phyloP scores from a whole-genome alignment of 1,284 basidiomycete species.

The Leccinum solheimii region DNA sequence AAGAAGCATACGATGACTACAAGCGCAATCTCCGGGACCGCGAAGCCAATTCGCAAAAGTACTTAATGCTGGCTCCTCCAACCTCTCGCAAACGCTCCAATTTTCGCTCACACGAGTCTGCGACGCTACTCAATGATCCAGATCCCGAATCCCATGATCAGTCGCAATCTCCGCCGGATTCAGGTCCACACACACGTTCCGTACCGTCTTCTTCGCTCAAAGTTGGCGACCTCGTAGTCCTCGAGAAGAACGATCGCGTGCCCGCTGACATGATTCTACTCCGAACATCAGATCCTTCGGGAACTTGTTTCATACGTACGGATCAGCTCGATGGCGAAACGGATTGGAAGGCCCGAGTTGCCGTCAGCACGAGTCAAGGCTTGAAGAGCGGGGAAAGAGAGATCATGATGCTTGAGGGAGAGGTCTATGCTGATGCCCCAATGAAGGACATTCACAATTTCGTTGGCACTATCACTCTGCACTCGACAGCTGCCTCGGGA shows the following conservation, averaged over 20 bases:
- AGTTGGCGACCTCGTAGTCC: conserved; percentile 88
- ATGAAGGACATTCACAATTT: conserved; percentile 98
- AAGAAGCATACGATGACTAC: conserved; percentile 98
- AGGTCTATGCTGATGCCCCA: conserved; percentile 90
- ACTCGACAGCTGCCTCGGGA: conserved; percentile 45
- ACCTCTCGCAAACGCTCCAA: conserved; percentile 38
- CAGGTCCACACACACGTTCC: conserved; percentile 62
- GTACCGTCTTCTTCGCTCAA: conserved; percentile 87
- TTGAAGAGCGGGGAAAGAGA: conserved; percentile 47
- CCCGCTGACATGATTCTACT: conserved; percentile 94
- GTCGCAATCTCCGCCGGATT: conserved; percentile 30
- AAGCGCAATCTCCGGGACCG: conserved; percentile 88
- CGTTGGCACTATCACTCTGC: conserved; percentile 88
- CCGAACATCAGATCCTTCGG: conserved; percentile 81
- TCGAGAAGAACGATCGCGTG: conserved; percentile 97
- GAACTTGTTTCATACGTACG: conserved; percentile 96
- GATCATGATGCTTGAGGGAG: conserved; percentile 75
- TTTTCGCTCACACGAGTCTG: conserved; percentile 28
- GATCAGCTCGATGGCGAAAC: conserved; percentile 99
- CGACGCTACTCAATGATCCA: conserved; percentile 19
- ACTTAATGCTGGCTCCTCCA: conserved; percentile 74
- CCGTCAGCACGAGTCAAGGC: conserved; percentile 47
- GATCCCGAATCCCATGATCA: conserved; percentile 22
- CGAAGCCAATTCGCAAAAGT: conserved; percentile 93
- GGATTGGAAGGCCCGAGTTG: conserved; percentile 97